phyloP scores from a whole-genome alignment of 1,139 yeast genomes.

The Pichia norvegensis region DNA sequence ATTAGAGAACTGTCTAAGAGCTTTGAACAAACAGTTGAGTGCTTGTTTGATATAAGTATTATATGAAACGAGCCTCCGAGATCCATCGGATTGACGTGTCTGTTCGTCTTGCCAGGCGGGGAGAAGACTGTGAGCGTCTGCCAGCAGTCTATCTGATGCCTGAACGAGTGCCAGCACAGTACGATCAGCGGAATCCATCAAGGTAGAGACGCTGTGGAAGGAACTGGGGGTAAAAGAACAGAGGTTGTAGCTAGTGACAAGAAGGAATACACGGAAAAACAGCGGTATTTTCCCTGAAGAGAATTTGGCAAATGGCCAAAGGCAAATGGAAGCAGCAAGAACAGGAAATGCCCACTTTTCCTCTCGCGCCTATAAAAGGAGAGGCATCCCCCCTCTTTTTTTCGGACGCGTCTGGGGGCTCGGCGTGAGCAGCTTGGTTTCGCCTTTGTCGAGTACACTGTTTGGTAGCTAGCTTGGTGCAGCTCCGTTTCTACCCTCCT shows the following conservation, averaged over 20 bases:
- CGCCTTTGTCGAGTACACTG: not conserved
- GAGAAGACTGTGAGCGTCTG: not conserved
- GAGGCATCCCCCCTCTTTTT: slow-evolving; percentile 9
- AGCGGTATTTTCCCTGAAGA: no score
- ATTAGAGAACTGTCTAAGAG: slow-evolving; percentile 28
- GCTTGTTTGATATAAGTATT: slow-evolving; percentile 34
- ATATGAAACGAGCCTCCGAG: slow-evolving; percentile 22
- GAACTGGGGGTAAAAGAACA: no score
- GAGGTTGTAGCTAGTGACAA: no score
- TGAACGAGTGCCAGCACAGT: slow-evolving; percentile 1
- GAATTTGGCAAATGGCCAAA: no score
- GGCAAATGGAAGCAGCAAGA: not conserved
- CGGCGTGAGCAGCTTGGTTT: not conserved
- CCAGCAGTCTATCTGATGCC: not conserved
- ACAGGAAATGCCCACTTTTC: no score
- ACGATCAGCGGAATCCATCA: not conserved
- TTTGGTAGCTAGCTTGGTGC: not conserved
- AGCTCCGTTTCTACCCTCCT: not conserved
- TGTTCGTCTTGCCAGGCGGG: not conserved
- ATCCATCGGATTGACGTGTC: not conserved
- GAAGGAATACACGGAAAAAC: no score
- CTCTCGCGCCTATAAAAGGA: slow-evolving; percentile 14
- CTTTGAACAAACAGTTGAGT: slow-evolving; percentile 33
- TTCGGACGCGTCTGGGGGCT: not conserved
- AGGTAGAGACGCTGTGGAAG: not conserved